A percentile compares a stretch with the other conserved stretches of the same genome.
Conservation (phyloP, 352 stramenopile species). For the Phytophthora citricola region DNA sequence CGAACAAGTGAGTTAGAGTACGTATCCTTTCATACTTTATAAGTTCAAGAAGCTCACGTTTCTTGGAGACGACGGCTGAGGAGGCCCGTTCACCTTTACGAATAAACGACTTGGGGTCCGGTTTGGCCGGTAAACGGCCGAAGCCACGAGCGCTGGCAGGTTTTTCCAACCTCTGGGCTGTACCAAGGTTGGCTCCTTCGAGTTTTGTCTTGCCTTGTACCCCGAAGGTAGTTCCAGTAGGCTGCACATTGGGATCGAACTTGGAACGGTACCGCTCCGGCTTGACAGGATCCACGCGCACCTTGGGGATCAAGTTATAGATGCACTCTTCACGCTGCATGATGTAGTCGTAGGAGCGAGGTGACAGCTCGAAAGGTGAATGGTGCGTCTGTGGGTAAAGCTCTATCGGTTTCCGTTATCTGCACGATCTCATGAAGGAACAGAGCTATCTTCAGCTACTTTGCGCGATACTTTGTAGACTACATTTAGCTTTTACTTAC, state of each 20-base stretch:
- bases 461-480: neutral
- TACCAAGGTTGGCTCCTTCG: constrained; percentile 69
- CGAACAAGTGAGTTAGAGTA: neutral
- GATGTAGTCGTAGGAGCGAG: neutral
- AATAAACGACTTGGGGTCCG: constrained; percentile 75
- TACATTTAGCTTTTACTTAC: constrained; percentile 9
- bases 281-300: constrained; percentile 71
- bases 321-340: constrained; percentile 92
- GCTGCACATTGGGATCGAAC: constrained; percentile 82
- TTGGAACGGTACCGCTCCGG: constrained; percentile 89
- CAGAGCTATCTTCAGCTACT: constrained; percentile 30
- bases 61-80: constrained; percentile 51
- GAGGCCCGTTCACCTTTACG: constrained; percentile 74
- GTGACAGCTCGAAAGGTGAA: constrained; percentile 14
- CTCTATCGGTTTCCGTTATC: constrained; percentile 18
- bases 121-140: constrained; percentile 60
- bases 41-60: constrained; percentile 22
- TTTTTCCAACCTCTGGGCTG: constrained; percentile 48
- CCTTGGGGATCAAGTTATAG: constrained; percentile 92
- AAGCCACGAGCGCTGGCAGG: constrained; percentile 68
- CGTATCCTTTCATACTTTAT: too few species aligned
- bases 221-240: constrained; percentile 91
- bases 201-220: constrained; percentile 74
- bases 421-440: constrained; percentile 20
- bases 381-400: constrained; percentile 2